Evolutionary conservation across 2,329 filamentous ascomycete genomes (phyloP).

Genomic region (Epichloe uncinata): DNA sequence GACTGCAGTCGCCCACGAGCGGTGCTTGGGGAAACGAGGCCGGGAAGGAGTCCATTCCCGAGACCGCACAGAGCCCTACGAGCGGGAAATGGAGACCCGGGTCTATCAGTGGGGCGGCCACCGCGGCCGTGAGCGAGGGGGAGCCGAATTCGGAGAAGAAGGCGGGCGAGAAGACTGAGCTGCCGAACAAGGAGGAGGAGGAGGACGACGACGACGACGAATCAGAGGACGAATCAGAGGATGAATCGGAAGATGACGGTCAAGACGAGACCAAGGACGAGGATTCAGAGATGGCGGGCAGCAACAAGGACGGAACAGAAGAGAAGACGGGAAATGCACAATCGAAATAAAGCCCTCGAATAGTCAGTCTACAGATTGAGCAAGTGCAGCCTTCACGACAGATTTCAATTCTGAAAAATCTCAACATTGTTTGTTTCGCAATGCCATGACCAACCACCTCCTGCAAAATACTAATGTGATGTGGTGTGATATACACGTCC

Average conservation of each 20-base stretch:
- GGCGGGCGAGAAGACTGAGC: slow-evolving; percentile 11
- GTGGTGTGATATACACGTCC: slow-evolving; percentile 5
- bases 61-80: slow-evolving; percentile 7
- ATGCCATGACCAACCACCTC: not conserved
- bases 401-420: not conserved
- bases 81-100: slow-evolving; percentile 7
- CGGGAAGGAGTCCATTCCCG: slow-evolving; percentile 5
- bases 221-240: slow-evolving; percentile 12
- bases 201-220: not conserved
- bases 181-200: slow-evolving; percentile 9
- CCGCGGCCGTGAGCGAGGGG: slow-evolving; percentile 23
- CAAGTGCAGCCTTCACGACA: not conserved
- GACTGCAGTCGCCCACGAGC: slow-evolving; percentile 15
- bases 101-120: not conserved
- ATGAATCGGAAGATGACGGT: slow-evolving; percentile 12
- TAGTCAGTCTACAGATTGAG: not conserved
- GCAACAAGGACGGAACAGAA: slow-evolving; percentile 9
- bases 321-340: slow-evolving; percentile 5
- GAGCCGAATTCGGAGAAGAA: slow-evolving; percentile 20
- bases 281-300: slow-evolving; percentile 5
- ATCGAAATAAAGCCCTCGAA: not conserved
- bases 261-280: slow-evolving; percentile 6
- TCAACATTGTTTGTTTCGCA: not conserved
- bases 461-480: not conserved
- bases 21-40: slow-evolving; percentile 5